A percentile compares a stretch with the other conserved stretches of the same genome.
These are phyloP conservation scores for Holtermanniella nyarrowii DNA, from an alignment of 768 basidiomycete species.

Conservation along the genomic window DNA sequence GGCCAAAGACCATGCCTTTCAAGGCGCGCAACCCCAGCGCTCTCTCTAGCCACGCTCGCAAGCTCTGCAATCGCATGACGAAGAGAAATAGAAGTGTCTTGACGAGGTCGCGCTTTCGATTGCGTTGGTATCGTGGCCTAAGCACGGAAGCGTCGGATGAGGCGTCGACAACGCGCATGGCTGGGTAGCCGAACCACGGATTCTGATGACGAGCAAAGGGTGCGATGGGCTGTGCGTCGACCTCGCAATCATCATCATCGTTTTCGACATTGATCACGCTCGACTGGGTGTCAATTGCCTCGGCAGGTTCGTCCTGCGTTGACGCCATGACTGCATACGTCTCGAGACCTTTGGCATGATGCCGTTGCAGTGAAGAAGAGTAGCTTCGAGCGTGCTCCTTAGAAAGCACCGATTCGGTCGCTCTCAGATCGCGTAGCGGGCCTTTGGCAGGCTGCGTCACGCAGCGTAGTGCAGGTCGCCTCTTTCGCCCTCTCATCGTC, in stretches of 20 bases:
- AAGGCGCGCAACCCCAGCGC: constrained; percentile 9
- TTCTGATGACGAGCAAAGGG: constrained; percentile 26
- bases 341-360: constrained; percentile 27
- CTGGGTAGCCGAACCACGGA: constrained; percentile 41
- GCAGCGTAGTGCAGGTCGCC: neutral
- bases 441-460: neutral
- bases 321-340: constrained; percentile 1
- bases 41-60: constrained; percentile 23
- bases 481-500: neutral
- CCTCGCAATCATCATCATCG: neutral
- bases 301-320: neutral
- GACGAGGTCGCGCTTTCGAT: constrained; percentile 36
- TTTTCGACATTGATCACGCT: too few species aligned
- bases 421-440: neutral
- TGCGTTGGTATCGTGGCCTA: constrained; percentile 26
- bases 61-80: constrained; percentile 27
- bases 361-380: constrained; percentile 26
- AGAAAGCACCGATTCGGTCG: neutral
- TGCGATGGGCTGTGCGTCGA: constrained; percentile 11
- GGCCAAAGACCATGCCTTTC: neutral
- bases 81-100: constrained; percentile 38
- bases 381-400: constrained; percentile 12
- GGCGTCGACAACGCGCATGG: constrained; percentile 13
- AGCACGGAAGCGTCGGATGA: constrained; percentile 6
- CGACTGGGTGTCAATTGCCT: too few species aligned